Evolutionary conservation across 2,329 filamentous ascomycete genomes (phyloP).

Genomic region (Monilinia fructigena): DNA sequence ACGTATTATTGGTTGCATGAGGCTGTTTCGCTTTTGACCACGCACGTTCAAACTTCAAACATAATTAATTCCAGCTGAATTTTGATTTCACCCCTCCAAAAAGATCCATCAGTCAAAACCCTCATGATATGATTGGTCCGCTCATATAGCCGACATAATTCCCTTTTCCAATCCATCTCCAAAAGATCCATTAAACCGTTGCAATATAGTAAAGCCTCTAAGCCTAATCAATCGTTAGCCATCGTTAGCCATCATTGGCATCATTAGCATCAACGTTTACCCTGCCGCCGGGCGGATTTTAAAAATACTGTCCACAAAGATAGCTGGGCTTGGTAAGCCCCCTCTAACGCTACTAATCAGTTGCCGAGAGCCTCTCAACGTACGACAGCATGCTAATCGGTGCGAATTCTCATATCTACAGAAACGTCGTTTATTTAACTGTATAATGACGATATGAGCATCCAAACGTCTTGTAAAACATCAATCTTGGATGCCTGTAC

Average conservation of each 20-base stretch:
- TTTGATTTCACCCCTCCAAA: slow-evolving; percentile 1
- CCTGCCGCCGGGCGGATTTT: slow-evolving; percentile 1
- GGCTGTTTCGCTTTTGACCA: background rate
- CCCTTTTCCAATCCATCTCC: background rate
- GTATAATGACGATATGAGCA: slow-evolving; percentile 4
- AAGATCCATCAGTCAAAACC: background rate
- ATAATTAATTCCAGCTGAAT: background rate
- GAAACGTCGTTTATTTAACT: background rate
- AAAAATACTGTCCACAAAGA: slow-evolving; percentile 13
- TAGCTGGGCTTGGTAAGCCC: slow-evolving; percentile 7
- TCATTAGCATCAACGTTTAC: background rate
- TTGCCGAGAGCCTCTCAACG: no score
- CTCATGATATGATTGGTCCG: background rate
- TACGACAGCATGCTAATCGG: slow-evolving; percentile 13
- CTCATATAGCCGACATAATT: slow-evolving; percentile 7
- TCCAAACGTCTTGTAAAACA: background rate
- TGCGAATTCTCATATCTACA: slow-evolving; percentile 9
- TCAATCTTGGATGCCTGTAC: background rate
- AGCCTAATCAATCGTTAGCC: background rate
- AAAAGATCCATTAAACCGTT: slow-evolving; percentile 17
- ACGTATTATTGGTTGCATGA: background rate
- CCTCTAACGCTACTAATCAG: background rate
- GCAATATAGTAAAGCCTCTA: background rate
- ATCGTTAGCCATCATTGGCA: no score
- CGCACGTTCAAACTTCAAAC: background rate